Base-by-base conservation (phyloP, 129 eudicot genomes). In the Dittrichia graveolens region DNA sequence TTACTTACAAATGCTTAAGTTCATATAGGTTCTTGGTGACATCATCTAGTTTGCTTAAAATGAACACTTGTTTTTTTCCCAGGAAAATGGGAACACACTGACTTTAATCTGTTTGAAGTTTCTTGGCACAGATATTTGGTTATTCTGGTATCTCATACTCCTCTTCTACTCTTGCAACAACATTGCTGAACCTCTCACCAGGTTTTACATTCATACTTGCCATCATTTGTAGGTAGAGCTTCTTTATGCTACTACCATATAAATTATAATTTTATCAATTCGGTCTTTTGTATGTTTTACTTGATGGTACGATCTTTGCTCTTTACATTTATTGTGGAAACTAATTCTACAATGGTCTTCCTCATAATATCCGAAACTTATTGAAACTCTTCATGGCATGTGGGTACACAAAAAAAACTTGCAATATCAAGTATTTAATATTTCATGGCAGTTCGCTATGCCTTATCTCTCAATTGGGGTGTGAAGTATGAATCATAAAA, bases 131-230 rank as follows among this genome's bases (percentile, higher is more conserved):
- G 91, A 37, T 92, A 50, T 79, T 80, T 79, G 97, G 96, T 39
- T 92, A 86, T 79, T 64, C 94, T 3, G 98, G 98, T 48, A 87
- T 92, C 48, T 76, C 84, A 15, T 87, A 72, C 69, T 85, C 96
- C 56, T 78, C 85, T 63, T 89, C 98, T 16, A 81, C 83, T 61
- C 89, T 89, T 65, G 95, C 84, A 59, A 71, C 95, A 8, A 84
- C 91, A 38, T 82, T 89, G 91, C 87, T 92, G 57, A 92, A 92
- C 53, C 95, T 92, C 73, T 80, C 83, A 65, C 96, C 96, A 8
- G 95, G 95, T 39, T 84, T 92, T 48, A 92, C 96, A 3, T 92
- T 89, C 78, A 42, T 89, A 60, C 87, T 92, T 34, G 89, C 98
- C 66, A 59, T 89, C 68, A 43, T 92, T 67, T 92, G 83, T 79